phyloP scores from a whole-genome alignment of 1,284 basidiomycete genomes.

The Pseudozyma tsukubaensis region DNA sequence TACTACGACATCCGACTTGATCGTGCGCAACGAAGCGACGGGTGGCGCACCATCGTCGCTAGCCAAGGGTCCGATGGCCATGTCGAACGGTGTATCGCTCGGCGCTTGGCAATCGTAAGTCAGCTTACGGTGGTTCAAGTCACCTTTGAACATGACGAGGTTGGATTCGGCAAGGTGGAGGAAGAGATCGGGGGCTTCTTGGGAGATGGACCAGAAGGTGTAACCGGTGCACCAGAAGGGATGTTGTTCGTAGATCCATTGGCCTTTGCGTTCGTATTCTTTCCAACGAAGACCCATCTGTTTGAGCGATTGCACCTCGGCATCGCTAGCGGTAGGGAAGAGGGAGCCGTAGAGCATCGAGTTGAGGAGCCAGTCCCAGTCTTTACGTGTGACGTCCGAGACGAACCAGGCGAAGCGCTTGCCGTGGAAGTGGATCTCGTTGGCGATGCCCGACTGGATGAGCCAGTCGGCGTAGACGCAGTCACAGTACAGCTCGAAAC shows the following conservation, averaged over 20 bases:
- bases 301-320: slow-evolving; percentile 83
- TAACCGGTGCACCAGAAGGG: slow-evolving; percentile 72
- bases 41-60: slow-evolving; percentile 88
- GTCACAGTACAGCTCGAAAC: slow-evolving; percentile 96
- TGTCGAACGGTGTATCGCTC: slow-evolving; percentile 86
- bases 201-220: slow-evolving; percentile 83
- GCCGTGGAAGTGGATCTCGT: slow-evolving; percentile 89
- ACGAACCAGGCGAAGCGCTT: slow-evolving; percentile 71
- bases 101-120: slow-evolving; percentile 75
- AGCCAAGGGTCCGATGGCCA: slow-evolving; percentile 93
- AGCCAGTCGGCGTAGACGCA: slow-evolving; percentile 90
- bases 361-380: slow-evolving; percentile 86
- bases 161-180: slow-evolving; percentile 89
- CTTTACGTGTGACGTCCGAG: slow-evolving; percentile 94
- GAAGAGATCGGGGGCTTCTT: slow-evolving; percentile 82
- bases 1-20: slow-evolving; percentile 77
- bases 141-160: slow-evolving; percentile 93
- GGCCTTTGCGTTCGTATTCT: slow-evolving; percentile 87
- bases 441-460: slow-evolving; percentile 88
- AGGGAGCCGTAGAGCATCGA: slow-evolving; percentile 68
- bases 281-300: slow-evolving; percentile 90
- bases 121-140: slow-evolving; percentile 89
- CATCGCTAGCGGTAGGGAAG: slow-evolving; percentile 83
- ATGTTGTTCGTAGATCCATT: slow-evolving; percentile 95
- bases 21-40: slow-evolving; percentile 70